Conservation (phyloP, 129 eudicot species). For the Flaveria brownii region DNA sequence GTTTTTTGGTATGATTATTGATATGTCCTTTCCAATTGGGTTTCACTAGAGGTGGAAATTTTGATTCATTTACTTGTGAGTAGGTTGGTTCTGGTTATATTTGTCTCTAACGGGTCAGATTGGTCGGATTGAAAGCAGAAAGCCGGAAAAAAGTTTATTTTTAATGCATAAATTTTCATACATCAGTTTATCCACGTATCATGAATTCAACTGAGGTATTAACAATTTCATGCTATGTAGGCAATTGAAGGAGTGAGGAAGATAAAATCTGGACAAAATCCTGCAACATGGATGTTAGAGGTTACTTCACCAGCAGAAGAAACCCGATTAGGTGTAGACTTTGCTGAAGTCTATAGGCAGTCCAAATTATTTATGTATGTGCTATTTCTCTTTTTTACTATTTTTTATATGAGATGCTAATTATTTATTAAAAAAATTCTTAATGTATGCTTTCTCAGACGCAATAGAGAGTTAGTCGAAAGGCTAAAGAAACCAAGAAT, state of each 20-base stretch:
- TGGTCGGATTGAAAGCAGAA: not conserved
- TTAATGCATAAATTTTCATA: not conserved
- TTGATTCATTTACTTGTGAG: not conserved
- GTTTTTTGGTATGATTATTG: conserved; percentile 13
- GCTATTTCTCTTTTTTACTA: conserved; percentile 12
- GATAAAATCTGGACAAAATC: conserved; percentile 82
- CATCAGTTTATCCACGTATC: conserved; percentile 9
- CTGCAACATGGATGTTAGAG: conserved; percentile 99
- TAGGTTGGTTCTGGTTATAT: not conserved
- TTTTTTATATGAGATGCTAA: not conserved
- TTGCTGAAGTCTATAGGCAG: conserved; percentile 81
- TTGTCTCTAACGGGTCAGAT: not conserved
- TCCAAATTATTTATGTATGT: conserved; percentile 75
- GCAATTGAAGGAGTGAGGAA: conserved; percentile 77
- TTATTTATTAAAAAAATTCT: not conserved
- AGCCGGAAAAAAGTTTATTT: not conserved
- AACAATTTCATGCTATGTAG: conserved; percentile 37
- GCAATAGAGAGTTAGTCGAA: conserved; percentile 74
- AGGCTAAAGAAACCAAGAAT: conserved; percentile 70
- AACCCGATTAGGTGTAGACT: conserved; percentile 74
- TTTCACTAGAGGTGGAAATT: not conserved
- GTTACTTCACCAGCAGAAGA: conserved; percentile 87
- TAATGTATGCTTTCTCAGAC: conserved; percentile 42
- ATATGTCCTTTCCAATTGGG: not conserved
- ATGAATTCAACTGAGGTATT: conserved; percentile 5